Base-by-base conservation (phyloP, 73 alveolate species). In the Paramecium primaurelia region DNA sequence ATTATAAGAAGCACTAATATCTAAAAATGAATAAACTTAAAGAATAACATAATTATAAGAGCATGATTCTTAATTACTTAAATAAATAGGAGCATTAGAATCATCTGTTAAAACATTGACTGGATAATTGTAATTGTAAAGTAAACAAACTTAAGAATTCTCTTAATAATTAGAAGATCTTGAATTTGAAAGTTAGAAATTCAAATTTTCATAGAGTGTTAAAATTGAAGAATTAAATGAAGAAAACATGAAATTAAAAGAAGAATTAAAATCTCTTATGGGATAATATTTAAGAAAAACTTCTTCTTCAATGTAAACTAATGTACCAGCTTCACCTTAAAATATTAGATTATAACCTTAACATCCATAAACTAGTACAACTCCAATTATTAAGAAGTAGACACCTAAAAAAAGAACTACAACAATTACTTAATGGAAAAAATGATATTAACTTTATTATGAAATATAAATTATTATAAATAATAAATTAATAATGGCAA, bases 221-320 rank as follows among this genome's bases (percentile, higher is more conserved):
- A 36, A 73, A 37, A 73, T 73, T 8, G 87, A 73, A 38, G 87
- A 73, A 73, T 73, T 73, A 44, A 73, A 36, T 2, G 87, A 73
- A n/a, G 87, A 73, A 14, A 73, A 73, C 40, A 22, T 22, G 16
- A 73, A 73, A 37, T n/a, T 73, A n/a, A 73, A 73, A 20, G 87
- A 73, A 22, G 87, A 73, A 7, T 73, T 73, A 38, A 73, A 73
- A 73, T 73, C 87, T 36, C 32, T 73, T 3, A 73, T 73, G 87
- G 87, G 87, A 38, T 11, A 73, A 38, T 34, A 37, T n/a, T 73
- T 73, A 38, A 73, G 59, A 38, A 73, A 44, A 38, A 73, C 87
- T 5, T 73, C 58, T 2, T 73, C 87, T 16, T 34, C 87, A 16
- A 73, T 73, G 84, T 64, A 64, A 64, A 34, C 84, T 32, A 64